Evolutionary conservation across 1,284 basidiomycete genomes (phyloP).

Genomic region (Pyrrhoderma lamaoense): DNA sequence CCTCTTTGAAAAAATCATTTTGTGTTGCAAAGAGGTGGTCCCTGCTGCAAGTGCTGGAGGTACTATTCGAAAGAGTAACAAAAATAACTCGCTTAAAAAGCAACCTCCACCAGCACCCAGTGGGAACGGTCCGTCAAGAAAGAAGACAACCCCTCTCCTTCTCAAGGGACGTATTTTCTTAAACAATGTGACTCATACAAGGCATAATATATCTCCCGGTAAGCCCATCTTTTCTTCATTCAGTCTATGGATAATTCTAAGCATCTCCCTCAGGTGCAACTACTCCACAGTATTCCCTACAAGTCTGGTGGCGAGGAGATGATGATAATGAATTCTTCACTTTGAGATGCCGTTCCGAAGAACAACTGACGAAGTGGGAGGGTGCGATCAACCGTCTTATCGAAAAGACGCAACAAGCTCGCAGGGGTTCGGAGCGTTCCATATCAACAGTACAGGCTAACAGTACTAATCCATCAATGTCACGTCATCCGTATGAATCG

Average conservation of each 20-base stretch:
- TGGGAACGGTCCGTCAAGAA: constrained; percentile 47
- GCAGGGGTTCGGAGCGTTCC: constrained; percentile 49
- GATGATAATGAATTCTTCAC: constrained; percentile 92
- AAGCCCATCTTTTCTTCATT: constrained; percentile 26
- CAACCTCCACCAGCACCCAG: constrained; percentile 43
- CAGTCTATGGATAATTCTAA: constrained; percentile 14
- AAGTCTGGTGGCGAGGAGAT: constrained; percentile 92
- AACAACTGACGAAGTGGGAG: constrained; percentile 92
- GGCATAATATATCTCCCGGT: constrained; percentile 56
- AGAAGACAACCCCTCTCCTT: constrained; percentile 75
- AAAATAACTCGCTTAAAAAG: constrained; percentile 76
- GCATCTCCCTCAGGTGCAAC: constrained; percentile 33
- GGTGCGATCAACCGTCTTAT: constrained; percentile 83
- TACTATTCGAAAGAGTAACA: constrained; percentile 41
- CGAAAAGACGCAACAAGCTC: constrained; percentile 55
- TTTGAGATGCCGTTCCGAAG: constrained; percentile 87
- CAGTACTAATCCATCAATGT: constrained; percentile 36
- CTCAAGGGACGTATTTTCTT: constrained; percentile 97
- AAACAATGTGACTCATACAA: constrained; percentile 86
- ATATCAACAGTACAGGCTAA: constrained; percentile 38
- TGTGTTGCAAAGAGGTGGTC: constrained; percentile 90
- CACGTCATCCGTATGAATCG: constrained; percentile 20
- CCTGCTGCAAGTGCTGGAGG: constrained; percentile 28
- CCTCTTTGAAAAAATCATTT: constrained; percentile 96
- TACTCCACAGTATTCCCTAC: constrained; percentile 53